Base-by-base conservation (phyloP, 208 protist genomes). In the Leishmania major region DNA sequence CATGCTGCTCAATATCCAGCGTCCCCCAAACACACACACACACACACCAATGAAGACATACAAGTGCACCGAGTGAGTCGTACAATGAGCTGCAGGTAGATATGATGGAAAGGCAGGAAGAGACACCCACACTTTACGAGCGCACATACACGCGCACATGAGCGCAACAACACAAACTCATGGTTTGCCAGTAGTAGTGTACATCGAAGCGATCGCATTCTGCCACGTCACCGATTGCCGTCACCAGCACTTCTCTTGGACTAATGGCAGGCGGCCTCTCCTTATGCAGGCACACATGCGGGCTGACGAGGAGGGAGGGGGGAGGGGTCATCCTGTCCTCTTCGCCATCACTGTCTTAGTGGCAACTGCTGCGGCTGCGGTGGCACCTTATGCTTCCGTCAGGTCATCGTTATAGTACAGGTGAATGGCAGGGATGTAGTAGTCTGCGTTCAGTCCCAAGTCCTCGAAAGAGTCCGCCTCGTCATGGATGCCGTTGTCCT, bases 341-440 rank as follows among this genome's bases (percentile, higher is more conserved):
- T 15, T 69, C 62, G 62, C 31, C 31, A 40, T 69, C 15, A 3
- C 69, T 73, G 69, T 0, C 43, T 6, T 31, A 15, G 37, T 49
- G 1, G 71, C 57, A 5, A 31, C 13, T 40, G 35, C 31, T 66
- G 75, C 19, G 28, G 35, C 19, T 78, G 53, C 53, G 22, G n/a
- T 59, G 28, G 11, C 5, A 40, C 11, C 49, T 62, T 45, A 97
- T 55, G 91, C 94, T 77, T 97, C 91, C 3, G 96, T 99, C 17
- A 98, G 85, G 80, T 99, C 97, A 75, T 99, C 97, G 78, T 98
- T 96, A 84, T 96, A 99, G 89, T 98, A 98, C 15, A 99, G 82
- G 79, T 98, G 96, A 40, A 99, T 87, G 43, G 96, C 95, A 10
- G 97, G 96, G 51, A 97, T 94, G 89, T 98, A 98, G 83, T 94